Evolutionary conservation across 2,329 filamentous ascomycete genomes (phyloP), one percentile per base, ranked within the genome.

Genomic region (Fusarium virguliforme): DNA sequence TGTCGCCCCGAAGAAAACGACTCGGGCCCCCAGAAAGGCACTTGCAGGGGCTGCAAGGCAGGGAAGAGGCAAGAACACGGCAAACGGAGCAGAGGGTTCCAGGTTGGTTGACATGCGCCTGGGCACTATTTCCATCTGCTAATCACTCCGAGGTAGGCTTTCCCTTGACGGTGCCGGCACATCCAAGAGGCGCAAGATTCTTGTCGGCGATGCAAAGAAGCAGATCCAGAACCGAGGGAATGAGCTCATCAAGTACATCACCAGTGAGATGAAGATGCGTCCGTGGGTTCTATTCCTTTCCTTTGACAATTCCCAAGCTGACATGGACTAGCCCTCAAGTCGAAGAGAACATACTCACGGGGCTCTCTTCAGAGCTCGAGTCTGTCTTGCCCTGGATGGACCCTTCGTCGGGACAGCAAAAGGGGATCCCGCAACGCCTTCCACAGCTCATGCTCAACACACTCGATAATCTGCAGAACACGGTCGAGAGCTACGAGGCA

Each of bases 401-500:
- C 13, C 37, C 15, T 18, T 41, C 68, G 15, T 34, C 56, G 8
- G 48, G 35, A 22, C 37, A 38, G 5, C n/a, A 63, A 8, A 58
- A 53, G 5, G 51, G 28, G 13, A 34, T 50, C 32, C 10, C 35
- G 8, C 38, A 63, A 48, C 28, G 32, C 30, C 60, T 64, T 28
- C 51, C 67, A 15, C 53, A 66, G 15, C 28, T 67, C 8, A 63
- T 71, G 48, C 32, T 65, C 8, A 64, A 62, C 24, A 58, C 60
- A 8, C 67, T 78, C 18, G 55, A 75, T 4, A 58, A 69, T 12
- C 70, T 78, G 26, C 67, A 74, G 6, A 48, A n/a, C 1, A 50
- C 74, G 3, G 57, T 74, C 3, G 67, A 67, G 12, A 60, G 67
- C 13, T 81, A 79, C 58, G 74, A 77, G 30, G 53, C 35, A 1